A percentile compares a stretch with the other conserved stretches of the same genome.
phyloP scores from a whole-genome alignment of 2,329 filamentous ascomycete species.

The Fusarium sambucinum region DNA sequence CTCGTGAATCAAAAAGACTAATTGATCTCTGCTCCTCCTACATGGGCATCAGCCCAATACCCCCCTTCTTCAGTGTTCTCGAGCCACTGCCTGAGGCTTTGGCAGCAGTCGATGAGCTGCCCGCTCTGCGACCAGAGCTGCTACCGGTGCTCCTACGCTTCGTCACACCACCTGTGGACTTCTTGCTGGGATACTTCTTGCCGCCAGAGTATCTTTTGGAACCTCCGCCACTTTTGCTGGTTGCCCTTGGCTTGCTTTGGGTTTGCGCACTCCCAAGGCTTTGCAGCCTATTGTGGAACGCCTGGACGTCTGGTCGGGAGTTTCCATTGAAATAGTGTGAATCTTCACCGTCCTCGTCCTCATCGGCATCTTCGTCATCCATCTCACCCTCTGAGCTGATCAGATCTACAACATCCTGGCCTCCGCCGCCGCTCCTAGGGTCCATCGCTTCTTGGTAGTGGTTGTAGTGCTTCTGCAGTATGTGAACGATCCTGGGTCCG shows the following conservation, averaged over 20 bases:
- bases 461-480: constrained; percentile 64
- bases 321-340: constrained; percentile 62
- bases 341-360: constrained; percentile 55
- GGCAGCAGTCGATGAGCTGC: constrained; percentile 47
- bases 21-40: constrained; percentile 36
- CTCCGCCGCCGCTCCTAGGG: constrained; percentile 36
- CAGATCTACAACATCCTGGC: constrained; percentile 65
- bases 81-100: constrained; percentile 38
- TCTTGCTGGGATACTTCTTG: constrained; percentile 50
- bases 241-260: constrained; percentile 46
- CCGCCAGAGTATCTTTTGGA: constrained; percentile 48
- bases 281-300: constrained; percentile 52
- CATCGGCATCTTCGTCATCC: constrained; percentile 53
- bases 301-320: constrained; percentile 50
- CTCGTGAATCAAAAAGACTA: constrained; percentile 10
- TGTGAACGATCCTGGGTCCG: constrained; percentile 69
- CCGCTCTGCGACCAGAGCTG: constrained; percentile 48
- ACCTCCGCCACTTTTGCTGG: constrained; percentile 45
- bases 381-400: constrained; percentile 61
- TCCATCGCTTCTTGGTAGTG: constrained; percentile 66
- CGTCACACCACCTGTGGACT: constrained; percentile 47
- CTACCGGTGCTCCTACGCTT: constrained; percentile 50
- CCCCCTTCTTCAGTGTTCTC: constrained; percentile 52
- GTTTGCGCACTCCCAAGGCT: constrained; percentile 46
- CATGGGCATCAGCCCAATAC: constrained; percentile 51